Conservation (phyloP, 768 basidiomycete species). For the Mrakia gelida region DNA sequence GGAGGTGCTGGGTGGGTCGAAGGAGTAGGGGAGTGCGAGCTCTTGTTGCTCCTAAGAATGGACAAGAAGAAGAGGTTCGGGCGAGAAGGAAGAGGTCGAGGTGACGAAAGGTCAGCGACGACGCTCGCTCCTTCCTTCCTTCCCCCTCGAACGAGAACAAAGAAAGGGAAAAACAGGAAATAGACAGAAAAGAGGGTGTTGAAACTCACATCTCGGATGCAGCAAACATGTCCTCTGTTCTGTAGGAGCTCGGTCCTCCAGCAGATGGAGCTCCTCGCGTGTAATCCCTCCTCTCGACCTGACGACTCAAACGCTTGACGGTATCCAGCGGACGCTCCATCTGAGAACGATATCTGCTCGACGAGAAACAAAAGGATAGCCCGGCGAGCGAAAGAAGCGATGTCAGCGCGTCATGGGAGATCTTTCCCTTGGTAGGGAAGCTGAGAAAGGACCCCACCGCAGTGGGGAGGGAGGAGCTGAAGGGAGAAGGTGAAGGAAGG, state of each 20-base stretch:
- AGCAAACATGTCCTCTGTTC: not conserved
- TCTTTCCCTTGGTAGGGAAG: not conserved
- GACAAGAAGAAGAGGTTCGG: not conserved
- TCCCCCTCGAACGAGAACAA: too few species aligned
- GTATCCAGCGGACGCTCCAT: conserved; percentile 26
- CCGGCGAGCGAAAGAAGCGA: not conserved
- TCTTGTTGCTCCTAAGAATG: not conserved
- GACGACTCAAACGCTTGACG: conserved; percentile 20
- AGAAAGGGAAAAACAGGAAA: too few species aligned
- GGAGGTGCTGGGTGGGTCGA: conserved; percentile 7
- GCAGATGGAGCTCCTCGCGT: conserved; percentile 1
- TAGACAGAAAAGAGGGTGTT: not conserved
- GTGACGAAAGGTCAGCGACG: not conserved
- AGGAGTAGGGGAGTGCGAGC: not conserved
- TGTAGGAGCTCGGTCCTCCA: conserved; percentile 1
- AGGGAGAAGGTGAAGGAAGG: not conserved
- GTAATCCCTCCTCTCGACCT: conserved; percentile 20
- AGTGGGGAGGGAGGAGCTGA: not conserved
- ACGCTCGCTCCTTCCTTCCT: not conserved
- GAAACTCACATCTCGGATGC: not conserved
- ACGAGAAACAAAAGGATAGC: not conserved
- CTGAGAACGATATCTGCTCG: conserved; percentile 6
- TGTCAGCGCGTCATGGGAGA: not conserved
- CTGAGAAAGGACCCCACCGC: not conserved
- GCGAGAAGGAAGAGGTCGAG: not conserved